A percentile compares a stretch with the other conserved stretches of the same genome.
Evolutionary conservation across 257 asterid species (phyloP).

Genomic region (Solanum ossicruentum): DNA sequence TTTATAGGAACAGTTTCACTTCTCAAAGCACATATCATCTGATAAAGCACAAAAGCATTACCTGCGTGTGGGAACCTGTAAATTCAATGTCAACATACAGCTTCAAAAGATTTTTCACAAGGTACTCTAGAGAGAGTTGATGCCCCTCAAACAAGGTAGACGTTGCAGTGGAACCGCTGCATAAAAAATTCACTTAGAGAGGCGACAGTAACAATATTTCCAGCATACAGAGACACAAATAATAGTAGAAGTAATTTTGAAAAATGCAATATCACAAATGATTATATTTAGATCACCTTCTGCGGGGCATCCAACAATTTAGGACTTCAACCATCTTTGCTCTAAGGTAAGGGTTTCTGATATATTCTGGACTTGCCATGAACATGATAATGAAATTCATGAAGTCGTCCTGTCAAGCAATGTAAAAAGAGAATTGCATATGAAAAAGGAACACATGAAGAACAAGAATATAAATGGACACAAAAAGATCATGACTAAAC

Average conservation of each 20-base stretch:
- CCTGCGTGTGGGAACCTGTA: slow-evolving; percentile 99
- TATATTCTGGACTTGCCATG: slow-evolving; percentile 92
- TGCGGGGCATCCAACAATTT: slow-evolving; percentile 93
- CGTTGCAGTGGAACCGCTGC: slow-evolving; percentile 83
- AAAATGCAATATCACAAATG: neutral
- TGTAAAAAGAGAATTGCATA: neutral
- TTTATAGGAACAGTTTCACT: neutral
- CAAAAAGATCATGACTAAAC: neutral
- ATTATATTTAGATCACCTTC: slow-evolving; percentile 38
- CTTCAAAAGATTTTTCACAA: slow-evolving; percentile 83
- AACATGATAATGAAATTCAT: slow-evolving; percentile 98
- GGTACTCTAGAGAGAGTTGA: slow-evolving; percentile 73
- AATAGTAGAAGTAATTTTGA: neutral
- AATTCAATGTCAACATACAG: slow-evolving; percentile 95
- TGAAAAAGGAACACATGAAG: neutral
- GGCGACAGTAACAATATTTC: neutral
- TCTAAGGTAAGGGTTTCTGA: slow-evolving; percentile 90
- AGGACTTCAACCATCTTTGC: slow-evolving; percentile 99
- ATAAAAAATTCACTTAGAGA: slow-evolving; percentile 4
- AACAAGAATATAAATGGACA: neutral
- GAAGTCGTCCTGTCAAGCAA: slow-evolving; percentile 68
- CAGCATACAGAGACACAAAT: neutral
- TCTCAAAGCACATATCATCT: neutral
- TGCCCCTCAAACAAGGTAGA: slow-evolving; percentile 85
- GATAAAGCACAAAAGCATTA: slow-evolving; percentile 10